Evolutionary conservation across 305 asterid species (phyloP).

Genomic region (Euphrasia arctica): DNA sequence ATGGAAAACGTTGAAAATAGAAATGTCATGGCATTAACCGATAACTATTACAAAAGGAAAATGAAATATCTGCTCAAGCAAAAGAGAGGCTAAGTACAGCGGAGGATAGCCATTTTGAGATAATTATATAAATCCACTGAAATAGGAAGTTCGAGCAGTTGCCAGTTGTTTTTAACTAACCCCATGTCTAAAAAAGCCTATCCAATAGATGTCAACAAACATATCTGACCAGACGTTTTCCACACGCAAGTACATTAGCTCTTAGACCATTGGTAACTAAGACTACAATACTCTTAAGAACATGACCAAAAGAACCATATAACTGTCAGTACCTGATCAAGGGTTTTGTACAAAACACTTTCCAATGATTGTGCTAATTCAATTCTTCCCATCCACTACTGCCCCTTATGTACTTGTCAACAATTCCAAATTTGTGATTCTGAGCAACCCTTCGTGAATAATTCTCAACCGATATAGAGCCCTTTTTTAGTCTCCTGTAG

Average conservation of each 20-base stretch:
- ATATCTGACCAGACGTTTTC: background rate
- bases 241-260: constrained; percentile 21
- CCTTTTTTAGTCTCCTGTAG: constrained; percentile 57
- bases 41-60: background rate
- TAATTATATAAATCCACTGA: constrained; percentile 10
- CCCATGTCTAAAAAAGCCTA: constrained; percentile 12
- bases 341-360: background rate
- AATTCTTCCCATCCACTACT: constrained; percentile 60
- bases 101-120: constrained; percentile 3
- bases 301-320: constrained; percentile 8
- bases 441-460: constrained; percentile 48
- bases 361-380: constrained; percentile 32
- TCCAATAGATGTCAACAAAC: constrained; percentile 5
- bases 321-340: constrained; percentile 14
- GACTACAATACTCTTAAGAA: constrained; percentile 8
- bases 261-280: constrained; percentile 1
- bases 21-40: constrained; percentile 13
- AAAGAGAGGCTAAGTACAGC: constrained; percentile 12
- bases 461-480: constrained; percentile 46
- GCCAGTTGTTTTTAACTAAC: background rate
- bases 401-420: constrained; percentile 56
- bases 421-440: constrained; percentile 51
- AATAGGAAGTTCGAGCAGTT: constrained; percentile 1
- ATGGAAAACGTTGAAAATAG: background rate
- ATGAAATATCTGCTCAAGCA: constrained; percentile 6